Base-by-base conservation (phyloP, 371 early-diverging fungal species). In the Mortierella sp. region DNA sequence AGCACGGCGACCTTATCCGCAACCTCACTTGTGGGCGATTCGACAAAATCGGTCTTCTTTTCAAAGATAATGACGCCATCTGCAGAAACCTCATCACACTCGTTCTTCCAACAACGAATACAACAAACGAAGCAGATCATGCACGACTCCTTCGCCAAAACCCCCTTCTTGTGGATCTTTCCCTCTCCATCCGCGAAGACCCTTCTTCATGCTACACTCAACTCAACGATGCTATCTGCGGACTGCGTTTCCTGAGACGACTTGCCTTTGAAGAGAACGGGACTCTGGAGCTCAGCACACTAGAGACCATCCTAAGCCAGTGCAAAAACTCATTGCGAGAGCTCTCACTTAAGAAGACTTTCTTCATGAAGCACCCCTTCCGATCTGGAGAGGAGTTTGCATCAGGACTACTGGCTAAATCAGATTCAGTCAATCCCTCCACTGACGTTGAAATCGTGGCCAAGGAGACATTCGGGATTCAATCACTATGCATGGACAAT, bases 1-100 rank as follows among this genome's bases (percentile, higher is more conserved):
- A 22, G 22, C 72, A 72, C 14, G 64, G 67, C 14, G 72, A 66
- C 46, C 48, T 72, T 17, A 61, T 72, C 34, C 66, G 67, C 2
- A 53, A 44, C 54, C 67, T 72, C 56, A 48, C 60, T 25, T 72
- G 72, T 41, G 2, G 24, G 5, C 72, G 72, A 24, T 66, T 62
- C 54, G 72, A 72, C 51, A 52, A 72, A 17, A 61, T 72, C 34
- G 41, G 54, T n/a, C 54, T 45, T 10, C 40, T 72, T 5, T 39
- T 66, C 37, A 59, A 45, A 13, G 31, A 52, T 1, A 45, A 24
- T 3, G 6, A 4, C 40, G 22, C 43, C 21, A n/a, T 58, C 17
- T 71, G 71, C 48, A 48, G 17, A 40, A 60, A 57, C 17, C 72
- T 72, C 29, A 34, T 51, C 14, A 49, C 39, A 3, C 44, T 72